Evolutionary conservation across 768 basidiomycete genomes (phyloP), one percentile per base, ranked within the genome.

Genomic region (Daedaleopsis sinensis): DNA sequence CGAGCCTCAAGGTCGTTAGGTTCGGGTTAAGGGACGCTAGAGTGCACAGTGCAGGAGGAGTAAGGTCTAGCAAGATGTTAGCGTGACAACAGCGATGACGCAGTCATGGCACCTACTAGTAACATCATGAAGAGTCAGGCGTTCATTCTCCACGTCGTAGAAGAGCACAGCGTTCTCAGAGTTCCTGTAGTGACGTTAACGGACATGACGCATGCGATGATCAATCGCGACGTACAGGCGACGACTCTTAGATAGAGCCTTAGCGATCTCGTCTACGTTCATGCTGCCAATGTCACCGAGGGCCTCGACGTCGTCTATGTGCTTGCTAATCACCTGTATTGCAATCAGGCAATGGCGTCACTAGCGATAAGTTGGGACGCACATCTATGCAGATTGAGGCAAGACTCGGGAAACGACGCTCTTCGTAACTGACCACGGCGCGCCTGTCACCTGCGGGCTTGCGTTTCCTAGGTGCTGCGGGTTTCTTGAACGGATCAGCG

Each of bases 291-390:
- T 91, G 68, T 96, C 90, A 0, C 96, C 96, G 16, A 96, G 76
- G 0, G 89, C 88, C 64, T 94, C 93, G 7, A 98, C 88, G 66
- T 96, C 92, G 58, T 94, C 84, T 58, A 98, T 96, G 71, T 93
- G 86, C 59, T 85, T 84, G 18, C 90, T 89, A 58, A 98, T 87
- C 23, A 97, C 77, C 91, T 95, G 58, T n/a, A 46, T 27, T 3
- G 13, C 42, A 1, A 39, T 62, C 55, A 5, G 2, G 15, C 19
- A 7, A n/a, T 38, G 48, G 2, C 10, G 39, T 7, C 16, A 48
- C 9, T 35, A 48, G 23, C 12, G 43, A 52, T 5, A 42, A 37
- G 7, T 21, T 35, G 23, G 4, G 46, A 67, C 80, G 58, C 62
- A 92, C 94, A 74, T 89, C 78, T 49, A 97, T 91, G 70, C 96